Evolutionary conservation across 352 stramenopile species (phyloP), one percentile per base, ranked within the genome.

Genomic region (Pythium plurisporium): DNA sequence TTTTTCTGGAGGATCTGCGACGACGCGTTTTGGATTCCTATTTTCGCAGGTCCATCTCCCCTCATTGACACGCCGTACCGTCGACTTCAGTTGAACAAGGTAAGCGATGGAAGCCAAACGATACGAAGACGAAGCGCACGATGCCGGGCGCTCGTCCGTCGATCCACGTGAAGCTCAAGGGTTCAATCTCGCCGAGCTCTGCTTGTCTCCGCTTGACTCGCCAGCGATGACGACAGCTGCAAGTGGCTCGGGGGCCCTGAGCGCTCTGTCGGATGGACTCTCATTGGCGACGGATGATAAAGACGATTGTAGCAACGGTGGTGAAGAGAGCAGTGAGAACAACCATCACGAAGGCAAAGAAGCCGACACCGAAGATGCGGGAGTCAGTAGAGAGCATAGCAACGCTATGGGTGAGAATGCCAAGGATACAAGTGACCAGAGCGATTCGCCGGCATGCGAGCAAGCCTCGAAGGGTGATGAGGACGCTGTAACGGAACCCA

Each of bases 231-330:
- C 55, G 12, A 51, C 34, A 1, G 55, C 37, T 2, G 37, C 20
- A 19, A 36, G 30, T 34, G 45, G 23, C 17, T 29, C 36, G 40
- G 52, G 25, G 8, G 4, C 19, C 8, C 55, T 37, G 12, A 51
- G 44, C 31, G 25, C 31, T 10, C n/a, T 27, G 37, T 52, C 55
- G 12, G 38, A 30, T 1, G 46, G 29, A 0, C 2, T 46, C 9
- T 63, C 55, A 12, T 41, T 55, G 17, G 40, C 47, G 11, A 52
- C 45, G 4, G 46, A 65, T 12, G 47, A 57, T 20, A 46, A 47
- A 40, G 29, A 37, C 5, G 55, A 52, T 14, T 38, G 33, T 38
- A 38, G 15, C 15, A 38, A 15, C 15, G 33, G 15, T 38, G 33
- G 15, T 15, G 33, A 15, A 10, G 33, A 38, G 33, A 10, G 15